A percentile compares a stretch with the other conserved stretches of the same genome.
Evolutionary conservation across 2,329 filamentous ascomycete genomes (phyloP).

Genomic region (Colletotrichum simmondsii): DNA sequence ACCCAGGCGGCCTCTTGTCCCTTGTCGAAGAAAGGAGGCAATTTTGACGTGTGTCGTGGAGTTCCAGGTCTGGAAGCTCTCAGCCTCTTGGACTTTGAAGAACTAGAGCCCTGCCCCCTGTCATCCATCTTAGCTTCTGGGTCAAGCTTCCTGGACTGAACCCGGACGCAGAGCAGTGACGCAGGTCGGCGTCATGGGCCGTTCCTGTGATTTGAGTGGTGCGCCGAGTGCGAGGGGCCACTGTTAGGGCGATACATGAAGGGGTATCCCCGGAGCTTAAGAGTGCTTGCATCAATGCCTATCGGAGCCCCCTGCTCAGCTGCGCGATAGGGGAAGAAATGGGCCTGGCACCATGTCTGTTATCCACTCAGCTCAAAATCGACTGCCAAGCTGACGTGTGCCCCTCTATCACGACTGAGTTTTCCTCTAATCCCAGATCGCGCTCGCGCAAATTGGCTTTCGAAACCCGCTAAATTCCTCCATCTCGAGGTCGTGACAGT

Average conservation of each 20-base stretch:
- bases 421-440: neutral
- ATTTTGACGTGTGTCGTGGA: conserved; percentile 33
- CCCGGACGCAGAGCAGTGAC: conserved; percentile 21
- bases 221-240: conserved; percentile 7
- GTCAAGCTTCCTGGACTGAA: conserved; percentile 33
- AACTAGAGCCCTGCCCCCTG: conserved; percentile 24
- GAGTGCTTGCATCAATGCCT: conserved; percentile 1
- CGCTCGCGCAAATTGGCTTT: conserved; percentile 13
- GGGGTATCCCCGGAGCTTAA: conserved; percentile 11
- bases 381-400: conserved; percentile 9
- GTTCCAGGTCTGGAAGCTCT: conserved; percentile 28
- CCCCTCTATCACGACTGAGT: conserved; percentile 15
- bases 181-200: conserved; percentile 32
- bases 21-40: conserved; percentile 24
- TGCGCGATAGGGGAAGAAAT: neutral
- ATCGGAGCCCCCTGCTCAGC: conserved; percentile 5
- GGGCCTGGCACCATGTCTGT: neutral
- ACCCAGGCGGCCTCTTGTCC: conserved; percentile 28
- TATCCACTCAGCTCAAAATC: neutral
- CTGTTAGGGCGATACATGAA: conserved; percentile 24
- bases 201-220: conserved; percentile 24
- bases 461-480: conserved; percentile 14
- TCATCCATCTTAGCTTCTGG: conserved; percentile 34
- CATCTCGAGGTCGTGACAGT: neutral
- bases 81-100: neutral